Evolutionary conservation across 1,284 basidiomycete genomes (phyloP), one percentile per base, ranked within the genome.

Genomic region (Cutaneotrichosporon arboriforme): DNA sequence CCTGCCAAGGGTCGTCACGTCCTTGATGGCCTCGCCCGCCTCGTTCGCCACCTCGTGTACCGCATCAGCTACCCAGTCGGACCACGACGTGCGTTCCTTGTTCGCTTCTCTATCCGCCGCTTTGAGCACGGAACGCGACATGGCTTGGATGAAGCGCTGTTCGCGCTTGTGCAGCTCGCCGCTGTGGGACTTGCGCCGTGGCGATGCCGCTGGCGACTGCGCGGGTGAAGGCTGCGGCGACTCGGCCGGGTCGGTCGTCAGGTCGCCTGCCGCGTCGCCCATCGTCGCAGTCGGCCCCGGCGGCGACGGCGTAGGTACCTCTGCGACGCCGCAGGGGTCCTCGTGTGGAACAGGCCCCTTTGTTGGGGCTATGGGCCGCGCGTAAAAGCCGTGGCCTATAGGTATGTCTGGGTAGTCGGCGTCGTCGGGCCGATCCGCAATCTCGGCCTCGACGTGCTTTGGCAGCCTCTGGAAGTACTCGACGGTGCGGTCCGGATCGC

Each of bases 31-130:
- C 18, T 45, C 43, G 33, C 35, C 21, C n/a, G 20, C 33, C 31
- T 36, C 26, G 26, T 31, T 31, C 7, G 26, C 26, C 26, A 31
- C 26, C 26, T 31, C 36, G 36, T 37, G 36, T 14, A 37, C 36
- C 36, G 13, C 22, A n/a, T 46, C 45, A 4, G 35, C 36, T 8
- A 46, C 34, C 45, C 45, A 46, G 45, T 46, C 45, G 26, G 37
- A n/a, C 45, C 43, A 45, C 12, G 14, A 8, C 18, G 33, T 18
- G 10, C 33, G 31, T 18, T 17, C 33, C 33, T 21, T 12, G 31
- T 35, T 45, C 31, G 43, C 43, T 4, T 45, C 43, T 4, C 33
- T 4, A 12, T 45, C 33, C 10, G 43, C 43, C 3, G 43, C 33
- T 17, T 21, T 20, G 18, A 45, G 17, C 12, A 45, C 43, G 17